A percentile compares a stretch with the other conserved stretches of the same genome.
Evolutionary conservation across 495 filamentous ascomycete species (phyloP).

Genomic region (Penicillium tannophilum): DNA sequence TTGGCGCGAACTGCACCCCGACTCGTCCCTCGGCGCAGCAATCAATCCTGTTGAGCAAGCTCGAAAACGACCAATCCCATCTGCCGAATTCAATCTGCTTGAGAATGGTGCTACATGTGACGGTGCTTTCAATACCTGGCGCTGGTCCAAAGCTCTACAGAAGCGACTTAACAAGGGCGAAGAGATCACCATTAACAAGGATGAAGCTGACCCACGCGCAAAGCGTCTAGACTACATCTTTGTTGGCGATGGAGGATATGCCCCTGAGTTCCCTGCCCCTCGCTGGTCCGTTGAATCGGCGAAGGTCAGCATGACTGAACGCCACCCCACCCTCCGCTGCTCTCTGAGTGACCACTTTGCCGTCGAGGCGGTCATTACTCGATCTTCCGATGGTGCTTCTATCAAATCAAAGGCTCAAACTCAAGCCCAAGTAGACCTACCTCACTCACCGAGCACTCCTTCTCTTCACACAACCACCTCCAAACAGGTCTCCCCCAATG

Average conservation of each 20-base stretch:
- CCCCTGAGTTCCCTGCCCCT: slow-evolving; percentile 32
- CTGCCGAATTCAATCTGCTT: slow-evolving; percentile 71
- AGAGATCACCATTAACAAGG: slow-evolving; percentile 55
- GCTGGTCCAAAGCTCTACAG: slow-evolving; percentile 70
- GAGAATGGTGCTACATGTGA: slow-evolving; percentile 90
- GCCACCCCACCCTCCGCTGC: slow-evolving; percentile 79
- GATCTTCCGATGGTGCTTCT: slow-evolving; percentile 10
- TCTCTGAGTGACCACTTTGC: slow-evolving; percentile 94
- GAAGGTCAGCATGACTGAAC: slow-evolving; percentile 76
- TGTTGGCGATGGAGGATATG: slow-evolving; percentile 50
- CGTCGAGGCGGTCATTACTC: slow-evolving; percentile 54
- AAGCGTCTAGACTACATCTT: slow-evolving; percentile 98
- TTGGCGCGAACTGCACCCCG: slow-evolving; percentile 79
- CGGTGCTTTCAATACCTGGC: slow-evolving; percentile 86
- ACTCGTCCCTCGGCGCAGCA: slow-evolving; percentile 73
- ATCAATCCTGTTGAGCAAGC: slow-evolving; percentile 61
- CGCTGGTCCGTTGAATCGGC: slow-evolving; percentile 69
- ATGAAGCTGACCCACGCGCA: slow-evolving; percentile 67
- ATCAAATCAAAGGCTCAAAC: neutral
- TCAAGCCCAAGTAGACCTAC: slow-evolving; percentile 1
- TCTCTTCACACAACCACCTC: slow-evolving; percentile 23
- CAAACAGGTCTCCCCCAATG: slow-evolving; percentile 27
- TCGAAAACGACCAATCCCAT: slow-evolving; percentile 56
- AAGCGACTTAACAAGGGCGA: slow-evolving; percentile 62
- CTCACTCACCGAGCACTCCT: slow-evolving; percentile 10